Evolutionary conservation across 805 yeast genomes (phyloP).

Genomic region (Saccharomycopsis babjevae): DNA sequence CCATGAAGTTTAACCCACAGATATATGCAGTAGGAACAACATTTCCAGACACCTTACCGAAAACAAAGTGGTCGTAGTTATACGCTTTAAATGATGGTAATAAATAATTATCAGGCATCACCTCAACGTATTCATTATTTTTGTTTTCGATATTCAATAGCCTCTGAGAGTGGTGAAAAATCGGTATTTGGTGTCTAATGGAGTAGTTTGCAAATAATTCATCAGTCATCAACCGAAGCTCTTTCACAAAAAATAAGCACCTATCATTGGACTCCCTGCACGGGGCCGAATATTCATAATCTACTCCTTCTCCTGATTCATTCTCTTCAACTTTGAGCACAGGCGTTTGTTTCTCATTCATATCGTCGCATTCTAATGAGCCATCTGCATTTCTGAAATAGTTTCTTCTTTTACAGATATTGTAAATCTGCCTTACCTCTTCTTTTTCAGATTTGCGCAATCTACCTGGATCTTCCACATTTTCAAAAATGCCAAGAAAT

Average conservation of each 20-base stretch:
- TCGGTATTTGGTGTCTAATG: slow-evolving; percentile 20
- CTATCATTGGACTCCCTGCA: neutral
- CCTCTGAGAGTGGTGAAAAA: slow-evolving; percentile 24
- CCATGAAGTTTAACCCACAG: slow-evolving; percentile 28
- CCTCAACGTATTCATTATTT: slow-evolving; percentile 17
- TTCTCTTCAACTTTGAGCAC: neutral
- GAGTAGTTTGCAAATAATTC: slow-evolving; percentile 26
- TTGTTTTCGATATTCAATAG: slow-evolving; percentile 21
- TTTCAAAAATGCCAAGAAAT: slow-evolving; percentile 20
- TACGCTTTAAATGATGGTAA: slow-evolving; percentile 25
- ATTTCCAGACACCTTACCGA: slow-evolving; percentile 30
- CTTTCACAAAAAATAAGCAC: slow-evolving; percentile 18
- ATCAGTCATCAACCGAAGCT: slow-evolving; percentile 24
- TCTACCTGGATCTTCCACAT: neutral
- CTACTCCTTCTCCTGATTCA: neutral
- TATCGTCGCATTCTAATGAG: slow-evolving; percentile 6
- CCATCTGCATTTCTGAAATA: slow-evolving; percentile 3
- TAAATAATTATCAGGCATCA: slow-evolving; percentile 20
- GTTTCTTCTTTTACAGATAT: slow-evolving; percentile 4
- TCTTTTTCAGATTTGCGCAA: slow-evolving; percentile 1
- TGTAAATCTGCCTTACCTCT: slow-evolving; percentile 12
- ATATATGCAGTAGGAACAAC: slow-evolving; percentile 28
- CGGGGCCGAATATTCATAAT: neutral
- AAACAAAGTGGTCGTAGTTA: slow-evolving; percentile 29
- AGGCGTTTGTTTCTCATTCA: neutral